Evolutionary conservation across 352 stramenopile species (phyloP).

Genomic region (Globisporangium orthogonon): DNA sequence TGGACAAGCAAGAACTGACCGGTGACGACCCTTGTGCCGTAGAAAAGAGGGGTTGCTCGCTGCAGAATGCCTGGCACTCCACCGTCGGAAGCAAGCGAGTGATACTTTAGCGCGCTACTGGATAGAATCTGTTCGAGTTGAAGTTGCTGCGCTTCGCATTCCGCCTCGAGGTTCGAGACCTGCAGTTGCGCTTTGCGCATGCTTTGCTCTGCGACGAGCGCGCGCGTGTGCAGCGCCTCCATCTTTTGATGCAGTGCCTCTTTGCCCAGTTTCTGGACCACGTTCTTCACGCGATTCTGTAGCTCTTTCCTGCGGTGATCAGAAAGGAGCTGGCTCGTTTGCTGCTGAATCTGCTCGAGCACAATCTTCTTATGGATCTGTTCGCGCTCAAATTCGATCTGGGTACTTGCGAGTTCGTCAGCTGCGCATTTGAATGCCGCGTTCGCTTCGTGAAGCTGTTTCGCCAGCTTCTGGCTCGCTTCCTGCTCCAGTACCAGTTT

Average conservation of each 20-base stretch:
- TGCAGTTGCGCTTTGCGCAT: constrained; percentile 50
- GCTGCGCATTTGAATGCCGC: constrained; percentile 30
- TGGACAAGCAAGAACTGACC: constrained; percentile 46
- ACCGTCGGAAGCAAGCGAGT: constrained; percentile 30
- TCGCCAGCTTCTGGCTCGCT: constrained; percentile 34
- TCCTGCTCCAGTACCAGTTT: constrained; percentile 47
- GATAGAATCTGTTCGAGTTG: constrained; percentile 45
- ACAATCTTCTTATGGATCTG: constrained; percentile 31
- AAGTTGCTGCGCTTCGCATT: constrained; percentile 29
- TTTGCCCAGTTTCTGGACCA: constrained; percentile 52
- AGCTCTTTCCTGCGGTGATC: constrained; percentile 50
- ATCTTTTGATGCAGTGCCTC: constrained; percentile 63
- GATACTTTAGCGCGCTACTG: constrained; percentile 48
- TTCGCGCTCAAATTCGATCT: constrained; percentile 41
- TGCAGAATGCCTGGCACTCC: constrained; percentile 51
- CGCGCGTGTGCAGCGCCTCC: constrained; percentile 39
- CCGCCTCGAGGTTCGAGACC: constrained; percentile 19
- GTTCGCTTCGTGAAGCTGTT: constrained; percentile 45
- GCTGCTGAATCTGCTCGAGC: constrained; percentile 33
- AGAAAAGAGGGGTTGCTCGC: constrained; percentile 32
- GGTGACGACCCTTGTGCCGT: constrained; percentile 29
- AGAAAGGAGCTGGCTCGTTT: constrained; percentile 39
- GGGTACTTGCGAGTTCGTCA: constrained; percentile 43
- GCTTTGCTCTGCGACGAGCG: constrained; percentile 43
- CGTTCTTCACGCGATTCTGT: constrained; percentile 43